Conservation (phyloP, 352 stramenopile genomes). For the Phytophthora chlamydospora region DNA sequence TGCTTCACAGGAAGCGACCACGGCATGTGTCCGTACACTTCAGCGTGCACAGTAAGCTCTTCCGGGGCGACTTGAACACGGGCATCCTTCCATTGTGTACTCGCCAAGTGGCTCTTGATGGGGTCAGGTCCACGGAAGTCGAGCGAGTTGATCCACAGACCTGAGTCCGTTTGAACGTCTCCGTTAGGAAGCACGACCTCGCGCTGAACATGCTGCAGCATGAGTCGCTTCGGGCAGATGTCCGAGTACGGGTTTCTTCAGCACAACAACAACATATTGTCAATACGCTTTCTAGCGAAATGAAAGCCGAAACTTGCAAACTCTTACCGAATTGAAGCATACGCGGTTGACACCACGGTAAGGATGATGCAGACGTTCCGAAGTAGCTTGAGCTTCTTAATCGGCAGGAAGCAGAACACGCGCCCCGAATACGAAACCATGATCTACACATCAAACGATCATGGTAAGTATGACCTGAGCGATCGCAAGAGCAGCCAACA, state of each 20-base stretch:
- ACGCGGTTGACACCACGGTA: slow-evolving; percentile 40
- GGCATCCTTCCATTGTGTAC: slow-evolving; percentile 58
- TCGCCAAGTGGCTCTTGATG: slow-evolving; percentile 48
- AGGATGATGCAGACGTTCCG: slow-evolving; percentile 49
- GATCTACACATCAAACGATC: slow-evolving; percentile 32
- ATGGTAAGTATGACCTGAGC: slow-evolving; percentile 20
- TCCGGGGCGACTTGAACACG: slow-evolving; percentile 37
- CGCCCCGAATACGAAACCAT: slow-evolving; percentile 61
- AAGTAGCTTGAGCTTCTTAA: slow-evolving; percentile 43
- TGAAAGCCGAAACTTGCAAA: background rate
- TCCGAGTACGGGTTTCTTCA: slow-evolving; percentile 79
- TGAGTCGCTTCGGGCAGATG: slow-evolving; percentile 69
- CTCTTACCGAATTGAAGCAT: slow-evolving; percentile 61
- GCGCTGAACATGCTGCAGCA: slow-evolving; percentile 74
- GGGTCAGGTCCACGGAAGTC: slow-evolving; percentile 69
- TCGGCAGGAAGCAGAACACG: slow-evolving; percentile 75
- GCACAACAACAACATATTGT: slow-evolving; percentile 5
- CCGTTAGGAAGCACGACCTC: slow-evolving; percentile 53
- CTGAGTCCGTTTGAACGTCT: slow-evolving; percentile 55
- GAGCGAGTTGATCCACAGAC: slow-evolving; percentile 74
- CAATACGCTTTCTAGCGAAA: background rate
- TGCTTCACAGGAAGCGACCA: slow-evolving; percentile 65
- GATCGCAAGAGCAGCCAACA: background rate
- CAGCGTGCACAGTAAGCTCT: slow-evolving; percentile 53
- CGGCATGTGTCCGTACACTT: slow-evolving; percentile 78